Evolutionary conservation across 805 yeast genomes (phyloP).

Genomic region (Monosporozyma unispora): DNA sequence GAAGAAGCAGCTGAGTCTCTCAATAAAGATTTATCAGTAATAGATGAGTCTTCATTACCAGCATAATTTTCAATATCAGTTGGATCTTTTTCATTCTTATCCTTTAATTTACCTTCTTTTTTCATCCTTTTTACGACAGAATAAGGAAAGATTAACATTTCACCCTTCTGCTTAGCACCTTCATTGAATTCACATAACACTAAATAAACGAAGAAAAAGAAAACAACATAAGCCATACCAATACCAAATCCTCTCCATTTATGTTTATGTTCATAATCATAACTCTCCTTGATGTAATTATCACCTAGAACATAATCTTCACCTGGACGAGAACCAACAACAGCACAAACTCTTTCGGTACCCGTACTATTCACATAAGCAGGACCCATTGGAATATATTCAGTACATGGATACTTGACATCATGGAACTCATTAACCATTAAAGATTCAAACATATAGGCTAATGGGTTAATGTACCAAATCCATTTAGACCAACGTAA

Average conservation of each 20-base stretch:
- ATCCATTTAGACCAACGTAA: slow-evolving; percentile 62
- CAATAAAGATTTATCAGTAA: slow-evolving; percentile 19
- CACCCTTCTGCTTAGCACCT: slow-evolving; percentile 65
- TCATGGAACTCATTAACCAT: slow-evolving; percentile 50
- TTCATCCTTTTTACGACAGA: slow-evolving; percentile 39
- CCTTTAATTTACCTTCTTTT: slow-evolving; percentile 30
- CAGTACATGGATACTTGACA: slow-evolving; percentile 37
- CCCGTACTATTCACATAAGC: slow-evolving; percentile 31
- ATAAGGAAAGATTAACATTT: slow-evolving; percentile 50
- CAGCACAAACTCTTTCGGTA: slow-evolving; percentile 43
- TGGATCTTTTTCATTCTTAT: slow-evolving; percentile 12
- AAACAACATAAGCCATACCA: slow-evolving; percentile 42
- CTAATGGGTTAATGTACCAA: slow-evolving; percentile 49
- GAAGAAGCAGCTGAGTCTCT: slow-evolving; percentile 13
- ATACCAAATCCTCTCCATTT: slow-evolving; percentile 64
- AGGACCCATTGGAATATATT: slow-evolving; percentile 41
- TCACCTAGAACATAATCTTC: slow-evolving; percentile 42
- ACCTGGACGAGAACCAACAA: slow-evolving; percentile 51
- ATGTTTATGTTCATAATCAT: slow-evolving; percentile 37
- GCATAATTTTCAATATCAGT: slow-evolving; percentile 22
- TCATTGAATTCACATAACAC: slow-evolving; percentile 46
- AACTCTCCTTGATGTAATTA: slow-evolving; percentile 37
- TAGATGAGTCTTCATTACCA: slow-evolving; percentile 8
- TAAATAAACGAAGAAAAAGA: slow-evolving; percentile 48
- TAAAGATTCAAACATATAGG: slow-evolving; percentile 49